Evolutionary conservation across 2,329 filamentous ascomycete species (phyloP), one percentile per base, ranked within the genome.

Genomic region (Pseudogymnoascus sp.): DNA sequence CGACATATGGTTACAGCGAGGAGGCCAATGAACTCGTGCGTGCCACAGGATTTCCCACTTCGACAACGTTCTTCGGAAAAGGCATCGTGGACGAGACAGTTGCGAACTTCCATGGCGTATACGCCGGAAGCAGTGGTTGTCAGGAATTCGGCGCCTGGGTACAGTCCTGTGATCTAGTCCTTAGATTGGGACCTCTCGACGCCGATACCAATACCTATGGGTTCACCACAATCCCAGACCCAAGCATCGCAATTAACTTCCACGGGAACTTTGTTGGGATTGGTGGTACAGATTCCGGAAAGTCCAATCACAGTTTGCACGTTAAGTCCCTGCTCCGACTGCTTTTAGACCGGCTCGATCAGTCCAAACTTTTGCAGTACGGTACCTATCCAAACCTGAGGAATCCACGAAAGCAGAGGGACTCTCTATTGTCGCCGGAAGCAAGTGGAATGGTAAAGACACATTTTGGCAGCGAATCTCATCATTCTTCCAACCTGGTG

Each of bases 41-140:
- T 35, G 40, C 69, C 2, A 82, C 79, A 0, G 70, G 71, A 0
- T 80, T 78, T 72, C 80, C 80, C 0, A 81, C 78, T 0, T 80
- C 75, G 70, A 77, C 76, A 1, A 78, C 79, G 0, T 73, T 74
- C 0, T 80, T 79, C 25, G 79, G 78, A 8, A 83, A 82, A 68
- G 77, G 81, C 2, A 71, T 83, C 3, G 68, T 84, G 23, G 75
- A 82, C 37, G 81, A 84, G 67, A 73, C 71, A 0, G 65, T 73
- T 28, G 71, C 75, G 3, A 82, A 80, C 53, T 79, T 79, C 63
- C 75, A 80, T 63, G 81, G 82, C 3, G 69, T 82, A 2, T 83
- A 81, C 63, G 72, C 73, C 7, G 81, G 78, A 2, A 71, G 65
- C 3, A 23, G 40, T 21, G 79, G 76, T 5, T 44, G 40, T 23